Conservation (phyloP, 257 asterid species). For the Salvia splendens region DNA sequence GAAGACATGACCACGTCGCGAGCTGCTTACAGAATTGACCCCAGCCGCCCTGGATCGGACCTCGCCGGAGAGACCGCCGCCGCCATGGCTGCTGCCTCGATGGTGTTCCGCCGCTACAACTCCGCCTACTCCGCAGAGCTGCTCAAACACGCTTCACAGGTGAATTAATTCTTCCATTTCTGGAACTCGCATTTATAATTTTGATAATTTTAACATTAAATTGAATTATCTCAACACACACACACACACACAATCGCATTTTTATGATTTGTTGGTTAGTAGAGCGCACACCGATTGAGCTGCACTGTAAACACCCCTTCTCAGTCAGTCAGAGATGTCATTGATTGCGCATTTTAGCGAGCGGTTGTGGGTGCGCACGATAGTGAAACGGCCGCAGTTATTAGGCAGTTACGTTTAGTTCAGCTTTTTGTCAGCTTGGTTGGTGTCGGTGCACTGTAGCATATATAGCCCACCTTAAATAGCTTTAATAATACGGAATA, state of each 20-base stretch:
- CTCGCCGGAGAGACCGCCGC: constrained; percentile 98
- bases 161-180: constrained; percentile 23
- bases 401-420: constrained; percentile 42
- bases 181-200: neutral
- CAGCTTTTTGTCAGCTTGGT: constrained; percentile 50
- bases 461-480: constrained; percentile 15
- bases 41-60: constrained; percentile 85
- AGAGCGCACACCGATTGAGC: constrained; percentile 9
- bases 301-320: constrained; percentile 26
- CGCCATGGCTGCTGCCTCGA: constrained; percentile 93
- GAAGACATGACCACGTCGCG: constrained; percentile 96
- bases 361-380: constrained; percentile 42
- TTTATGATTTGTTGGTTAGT: neutral
- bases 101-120: constrained; percentile 75
- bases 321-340: neutral
- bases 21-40: constrained; percentile 72
- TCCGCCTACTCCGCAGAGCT: constrained; percentile 67
- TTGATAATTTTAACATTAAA: neutral
- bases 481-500: neutral
- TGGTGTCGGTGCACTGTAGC: constrained; percentile 51
- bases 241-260: too few relatives aligned
- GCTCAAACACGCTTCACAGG: constrained; percentile 84
- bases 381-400: constrained; percentile 46
- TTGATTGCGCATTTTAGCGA: constrained; percentile 41
- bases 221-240: too few relatives aligned